Conservation (phyloP, 495 filamentous ascomycete species). For the Collariella sp. region DNA sequence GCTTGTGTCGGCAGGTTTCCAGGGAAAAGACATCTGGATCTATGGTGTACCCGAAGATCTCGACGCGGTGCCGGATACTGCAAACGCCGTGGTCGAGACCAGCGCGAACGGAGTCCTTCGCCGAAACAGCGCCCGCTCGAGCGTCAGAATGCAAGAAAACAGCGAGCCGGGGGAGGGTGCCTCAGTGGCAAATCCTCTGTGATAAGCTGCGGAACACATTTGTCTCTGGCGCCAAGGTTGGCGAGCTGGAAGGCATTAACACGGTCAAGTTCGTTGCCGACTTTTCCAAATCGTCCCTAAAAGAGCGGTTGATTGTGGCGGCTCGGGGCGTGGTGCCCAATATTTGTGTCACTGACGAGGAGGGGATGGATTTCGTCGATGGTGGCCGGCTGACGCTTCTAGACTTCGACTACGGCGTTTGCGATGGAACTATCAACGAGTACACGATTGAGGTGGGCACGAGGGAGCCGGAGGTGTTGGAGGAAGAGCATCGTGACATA, state of each 20-base stretch:
- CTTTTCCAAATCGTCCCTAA: constrained; percentile 34
- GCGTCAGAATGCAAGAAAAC: constrained; percentile 28
- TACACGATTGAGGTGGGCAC: constrained; percentile 69
- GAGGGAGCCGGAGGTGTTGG: constrained; percentile 55
- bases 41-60: constrained; percentile 72
- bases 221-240: constrained; percentile 50
- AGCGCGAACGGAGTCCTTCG: constrained; percentile 24
- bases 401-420: constrained; percentile 59
- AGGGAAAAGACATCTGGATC: constrained; percentile 64
- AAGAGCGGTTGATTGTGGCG: constrained; percentile 61
- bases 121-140: constrained; percentile 35
- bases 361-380: constrained; percentile 68
- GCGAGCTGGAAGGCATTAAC: constrained; percentile 47
- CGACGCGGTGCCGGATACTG: constrained; percentile 43
- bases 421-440: constrained; percentile 47
- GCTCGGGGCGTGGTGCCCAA: constrained; percentile 65
- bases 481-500: constrained; percentile 67
- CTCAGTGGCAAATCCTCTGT: constrained; percentile 62
- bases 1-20: constrained; percentile 67
- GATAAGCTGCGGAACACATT: constrained; percentile 58
- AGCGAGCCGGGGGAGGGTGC: constrained; percentile 34
- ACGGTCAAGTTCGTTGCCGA: constrained; percentile 56
- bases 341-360: constrained; percentile 53
- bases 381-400: constrained; percentile 70
- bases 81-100: constrained; percentile 22